Evolutionary conservation across 2,329 filamentous ascomycete species (phyloP).

Genomic region (Eurotiales sp.): DNA sequence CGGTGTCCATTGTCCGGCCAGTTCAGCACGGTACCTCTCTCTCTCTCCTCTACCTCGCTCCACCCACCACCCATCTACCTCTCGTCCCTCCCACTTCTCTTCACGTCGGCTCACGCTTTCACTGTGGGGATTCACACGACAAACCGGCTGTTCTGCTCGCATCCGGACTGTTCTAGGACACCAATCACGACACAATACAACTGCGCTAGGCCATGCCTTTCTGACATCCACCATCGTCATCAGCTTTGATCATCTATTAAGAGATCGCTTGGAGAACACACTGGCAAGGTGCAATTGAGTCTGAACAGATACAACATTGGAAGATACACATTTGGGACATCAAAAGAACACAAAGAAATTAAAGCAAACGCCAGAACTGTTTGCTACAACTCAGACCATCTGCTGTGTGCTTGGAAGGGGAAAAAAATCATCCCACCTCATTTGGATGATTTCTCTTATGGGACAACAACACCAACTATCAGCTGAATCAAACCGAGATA

Average conservation of each 20-base stretch:
- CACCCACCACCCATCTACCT: conserved; percentile 13
- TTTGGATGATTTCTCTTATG: conserved; percentile 10
- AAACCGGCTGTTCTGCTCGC: conserved; percentile 15
- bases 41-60: conserved; percentile 19
- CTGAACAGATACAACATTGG: not conserved
- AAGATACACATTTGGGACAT: not conserved
- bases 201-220: conserved; percentile 2
- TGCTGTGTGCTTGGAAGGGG: not conserved
- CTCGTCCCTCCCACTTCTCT: conserved; percentile 21
- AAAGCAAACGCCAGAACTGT: not conserved
- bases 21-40: conserved; percentile 17
- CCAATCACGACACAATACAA: too few species aligned
- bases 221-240: not conserved
- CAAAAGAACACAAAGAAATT: not conserved
- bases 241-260: not conserved
- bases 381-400: not conserved
- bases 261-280: not conserved
- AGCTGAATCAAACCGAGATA: not conserved
- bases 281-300: not conserved
- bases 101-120: conserved; percentile 6
- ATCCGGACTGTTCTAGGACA: too few species aligned
- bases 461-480: conserved; percentile 1
- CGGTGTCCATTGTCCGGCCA: conserved; percentile 14
- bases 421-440: conserved; percentile 10
- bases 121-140: too few species aligned